Conservation (phyloP, 2,329 filamentous ascomycete species). For the Zymoseptoria ardabiliae region DNA sequence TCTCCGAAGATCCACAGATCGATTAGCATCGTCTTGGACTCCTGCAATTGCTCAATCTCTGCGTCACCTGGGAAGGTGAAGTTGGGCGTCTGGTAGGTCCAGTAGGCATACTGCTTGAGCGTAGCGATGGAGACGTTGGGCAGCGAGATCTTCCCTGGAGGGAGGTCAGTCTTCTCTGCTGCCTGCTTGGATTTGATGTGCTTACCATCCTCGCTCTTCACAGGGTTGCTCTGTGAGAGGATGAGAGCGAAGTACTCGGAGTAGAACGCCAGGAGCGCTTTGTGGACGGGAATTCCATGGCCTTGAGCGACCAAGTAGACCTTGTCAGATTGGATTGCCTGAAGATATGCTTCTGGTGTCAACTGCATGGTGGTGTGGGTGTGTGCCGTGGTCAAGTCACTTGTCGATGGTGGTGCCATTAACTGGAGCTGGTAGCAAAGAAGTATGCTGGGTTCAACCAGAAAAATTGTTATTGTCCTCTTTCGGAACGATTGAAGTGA, state of each 20-base stretch:
- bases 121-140: background rate
- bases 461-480: background rate
- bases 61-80: background rate
- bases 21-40: slow-evolving; percentile 3
- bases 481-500: background rate
- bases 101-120: slow-evolving; percentile 3
- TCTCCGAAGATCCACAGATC: slow-evolving; percentile 10
- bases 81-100: slow-evolving; percentile 4
- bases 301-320: background rate
- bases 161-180: background rate
- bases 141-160: background rate
- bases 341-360: background rate
- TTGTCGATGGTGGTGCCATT: background rate
- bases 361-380: background rate
- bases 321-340: background rate
- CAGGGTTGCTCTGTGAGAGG: background rate
- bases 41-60: background rate
- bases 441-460: background rate
- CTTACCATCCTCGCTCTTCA: background rate
- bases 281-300: background rate
- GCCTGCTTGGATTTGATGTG: background rate
- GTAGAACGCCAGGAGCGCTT: slow-evolving; percentile 2
- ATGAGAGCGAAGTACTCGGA: slow-evolving; percentile 1
- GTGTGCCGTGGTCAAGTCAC: background rate
- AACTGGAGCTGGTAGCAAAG: background rate